Base-by-base conservation (phyloP, 1,139 yeast genomes). In the Saccharomyces pastorianus region DNA sequence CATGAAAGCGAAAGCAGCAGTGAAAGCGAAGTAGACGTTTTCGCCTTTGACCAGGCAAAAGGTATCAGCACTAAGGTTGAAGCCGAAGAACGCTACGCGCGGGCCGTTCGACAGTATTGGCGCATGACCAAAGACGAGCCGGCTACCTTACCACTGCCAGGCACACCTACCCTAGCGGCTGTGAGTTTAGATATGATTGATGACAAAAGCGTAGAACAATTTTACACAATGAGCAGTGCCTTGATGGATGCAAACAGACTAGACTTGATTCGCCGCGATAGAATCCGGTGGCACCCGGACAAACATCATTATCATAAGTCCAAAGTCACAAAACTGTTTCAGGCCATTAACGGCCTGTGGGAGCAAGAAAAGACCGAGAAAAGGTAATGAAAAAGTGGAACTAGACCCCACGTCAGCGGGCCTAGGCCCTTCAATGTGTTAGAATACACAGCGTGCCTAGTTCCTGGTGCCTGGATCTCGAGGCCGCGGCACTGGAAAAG, bases 211-310 rank as follows among this genome's bases (percentile, higher is more conserved):
- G 31, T 51, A 25, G 46, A 48, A 9, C 23, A 26, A 3, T 54
- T 54, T 29, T 54, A 54, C 29, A 32, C 28, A 6, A 13, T 25
- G 34, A 54, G 56, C 42, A 7, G 26, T 17, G 4, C 8, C 11
- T 6, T 52, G 17, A 11, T 54, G 46, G 17, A 23, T 3, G n/a
- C 28, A 13, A 14, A 13, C 7, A 11, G 26, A 13, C 14, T 8
- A 4, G 13, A 14, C 11, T n/a, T 54, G 4, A 29, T 54, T 46
- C 52, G 53, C 38, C 41, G 25, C 14, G 56, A 54, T 11, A 50
- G 56, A 34, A 31, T 52, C n/a, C 50, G 28, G 34, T 54, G 56
- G 56, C 56, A 54, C 41, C 56, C 56, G 17, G 56, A 54, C 29
- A 54, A 54, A 27, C 29, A 38, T 6, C 44, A 25, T 5, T 9